Base-by-base conservation (phyloP, 169 alveolate species). In the Plasmodium blacklocki region DNA sequence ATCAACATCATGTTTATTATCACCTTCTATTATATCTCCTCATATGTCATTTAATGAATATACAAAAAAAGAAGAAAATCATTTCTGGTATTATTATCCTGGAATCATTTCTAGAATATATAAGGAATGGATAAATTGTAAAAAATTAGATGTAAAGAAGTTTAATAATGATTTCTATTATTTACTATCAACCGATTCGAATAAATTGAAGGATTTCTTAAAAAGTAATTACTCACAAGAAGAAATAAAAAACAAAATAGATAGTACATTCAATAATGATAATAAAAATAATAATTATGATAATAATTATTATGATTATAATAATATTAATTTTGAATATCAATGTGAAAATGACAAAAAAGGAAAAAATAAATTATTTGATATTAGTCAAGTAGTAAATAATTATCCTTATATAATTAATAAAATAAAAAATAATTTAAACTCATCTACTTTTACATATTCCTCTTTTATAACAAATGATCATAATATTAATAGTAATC, bases 61-160 rank as follows among this genome's bases (percentile, higher is more conserved):
- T 11, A 71, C 8, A 18, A 62, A 72, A 18, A 62, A n/a, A 15
- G 76, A 62, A 49, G 88, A 86, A 74, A 86, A 70, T 47, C 21
- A 21, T 19, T 86, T 86, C 49, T 86, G 92, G 92, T 86, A 86
- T 74, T 86, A 71, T 39, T 72, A 47, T 52, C 92, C 92, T 15
- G 92, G 92, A 18, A 86, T 86, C 29, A 86, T 86, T 74, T 68
- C 56, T 21, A 70, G 92, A 64, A 87, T 86, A 23, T 72, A 86
- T 62, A 72, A 64, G 49, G 92, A 86, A 86, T 86, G 92, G 92
- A 14, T 86, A 12, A 59, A 71, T n/a, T 86, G 92, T 29, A 86
- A 86, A 72, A 86, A 86, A 15, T 23, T 86, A 71, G 92, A 86
- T 59, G 62, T 47, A 45, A 71, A 70, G 64, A 86, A 86, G 49